Evolutionary conservation across 495 filamentous ascomycete species (phyloP), one percentile per base, ranked within the genome.

Genomic region (Pseudotulostoma volvatum): DNA sequence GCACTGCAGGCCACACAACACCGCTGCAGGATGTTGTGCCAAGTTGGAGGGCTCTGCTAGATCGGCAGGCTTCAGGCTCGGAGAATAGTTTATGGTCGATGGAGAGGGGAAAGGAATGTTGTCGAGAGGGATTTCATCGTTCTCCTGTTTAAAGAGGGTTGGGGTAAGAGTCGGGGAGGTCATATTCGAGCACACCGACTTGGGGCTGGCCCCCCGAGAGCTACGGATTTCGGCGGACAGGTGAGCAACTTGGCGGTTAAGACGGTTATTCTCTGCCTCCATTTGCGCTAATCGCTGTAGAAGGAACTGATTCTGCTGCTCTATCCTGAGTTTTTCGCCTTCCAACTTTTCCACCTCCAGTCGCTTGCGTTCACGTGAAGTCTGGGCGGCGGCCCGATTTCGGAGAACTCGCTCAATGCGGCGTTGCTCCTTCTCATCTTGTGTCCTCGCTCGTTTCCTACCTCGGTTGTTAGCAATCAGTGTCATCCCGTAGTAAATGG

Each of bases 1-100:
- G 95, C 90, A 97, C 90, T 79, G 90, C 90, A 93, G 90, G 90
- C 88, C 90, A 70, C 84, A 95, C 88, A 95, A 93, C 87, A 94
- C 77, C 85, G 71, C 88, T 70, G 90, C 90, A 94, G 90, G 84
- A 94, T 93, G 88, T 93, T 93, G 88, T 95, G 86, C 86, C 90
- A 72, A 61, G 70, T 90, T 83, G 73, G 80, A 67, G 66, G 80
- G 77, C 68, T 71, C 69, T 60, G 69, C 70, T 67, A 64, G 63
- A 60, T 59, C 59, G 50, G 66, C 61, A 46, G 65, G 65, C 48
- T 62, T 55, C 9, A 70, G 52, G 38, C 55, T 67, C 9, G 63
- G 63, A 4, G 67, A 71, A 53, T 65, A 66, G 36, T 65, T 64
- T 51, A 59, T 57, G 20, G 59, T 40, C 36, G 66, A 61, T 15